Base-by-base conservation (phyloP, 139 green algal genomes). In the Tetratostichococcus sp. region DNA sequence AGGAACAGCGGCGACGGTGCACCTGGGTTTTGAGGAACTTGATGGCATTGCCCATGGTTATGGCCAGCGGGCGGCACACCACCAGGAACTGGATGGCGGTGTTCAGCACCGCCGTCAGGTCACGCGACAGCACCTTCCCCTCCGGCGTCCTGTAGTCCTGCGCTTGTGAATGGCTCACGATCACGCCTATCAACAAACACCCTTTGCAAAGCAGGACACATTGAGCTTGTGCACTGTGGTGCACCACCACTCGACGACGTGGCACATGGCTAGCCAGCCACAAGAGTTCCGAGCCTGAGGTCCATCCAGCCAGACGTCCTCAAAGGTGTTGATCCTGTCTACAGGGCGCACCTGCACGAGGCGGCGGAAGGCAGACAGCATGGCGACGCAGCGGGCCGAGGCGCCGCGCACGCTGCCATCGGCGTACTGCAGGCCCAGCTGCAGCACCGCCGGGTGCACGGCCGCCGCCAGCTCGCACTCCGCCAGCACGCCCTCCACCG, bases 11-110 rank as follows among this genome's bases (percentile, higher is more conserved):
- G n/a, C n/a, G 5, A 1, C 30, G 43, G 30, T 72, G 57, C 16
- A 82, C 68, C 69, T 79, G 77, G 23, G 88, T 73, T 81, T 98
- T 98, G 58, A 98, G 66, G 33, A 78, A 77, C 75, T 93, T 94
- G 82, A 98, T 96, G 59, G 90, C 91, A 67, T 97, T 97, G 83
- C 90, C 90, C 93, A 98, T 98, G 72, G 85, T 84, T 25, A 95
- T 79, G 6, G 81, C 82, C 57, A 97, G 85, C 17, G 94, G 92
- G 3, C 94, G 88, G 83, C 94, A 98, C 25, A 87, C 74, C 22
- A 92, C 89, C 74, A 98, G 82, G 80, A 98, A 97, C 71, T 86
- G 78, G 34, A 98, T 90, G 67, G 86, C 77, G n/a, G 73, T 79
- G 75, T 95, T 97, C 70, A 98, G 75, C 30, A 86, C 74, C 6